Percentiles rank a stretch among this genome's conserved stretches.
Conservation (phyloP, 164 flowering plant species). For the Tetrastigma voinierianum region DNA sequence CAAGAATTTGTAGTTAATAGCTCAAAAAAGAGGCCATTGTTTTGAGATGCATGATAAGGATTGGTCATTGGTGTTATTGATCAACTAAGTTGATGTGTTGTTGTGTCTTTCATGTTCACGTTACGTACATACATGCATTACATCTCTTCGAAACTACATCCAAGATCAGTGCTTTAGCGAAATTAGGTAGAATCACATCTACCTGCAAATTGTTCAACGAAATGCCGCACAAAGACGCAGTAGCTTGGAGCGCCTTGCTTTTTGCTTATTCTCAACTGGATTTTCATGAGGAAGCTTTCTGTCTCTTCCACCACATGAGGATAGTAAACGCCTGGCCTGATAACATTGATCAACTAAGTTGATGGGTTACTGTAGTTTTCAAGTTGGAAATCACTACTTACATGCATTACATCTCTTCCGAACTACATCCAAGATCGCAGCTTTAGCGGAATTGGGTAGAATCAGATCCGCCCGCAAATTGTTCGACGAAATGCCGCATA, state of each 20-base stretch:
- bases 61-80: no score
- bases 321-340: conserved; percentile 36
- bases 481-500: conserved; percentile 71
- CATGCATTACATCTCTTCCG: conserved; percentile 28
- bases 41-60: no score
- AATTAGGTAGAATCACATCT: conserved; percentile 27
- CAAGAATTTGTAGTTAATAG: no score
- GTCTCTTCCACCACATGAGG: conserved; percentile 52
- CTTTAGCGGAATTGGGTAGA: conserved; percentile 34
- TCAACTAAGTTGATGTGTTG: background rate
- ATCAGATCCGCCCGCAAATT: conserved; percentile 40
- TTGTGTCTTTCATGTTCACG: background rate
- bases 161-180: conserved; percentile 29
- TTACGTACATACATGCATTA: conserved; percentile 19
- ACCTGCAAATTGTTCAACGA: conserved; percentile 69
- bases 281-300: conserved; percentile 37
- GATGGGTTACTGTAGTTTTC: background rate
- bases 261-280: conserved; percentile 49
- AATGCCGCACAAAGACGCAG: conserved; percentile 52
- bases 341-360: no score
- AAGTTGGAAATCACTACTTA: background rate
- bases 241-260: conserved; percentile 66
- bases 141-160: conserved; percentile 35
- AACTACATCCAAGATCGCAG: conserved; percentile 34
- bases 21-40: no score